Evolutionary conservation across 2,329 filamentous ascomycete species (phyloP), one percentile per base, ranked within the genome.

Genomic region (Fusarium nodosum): DNA sequence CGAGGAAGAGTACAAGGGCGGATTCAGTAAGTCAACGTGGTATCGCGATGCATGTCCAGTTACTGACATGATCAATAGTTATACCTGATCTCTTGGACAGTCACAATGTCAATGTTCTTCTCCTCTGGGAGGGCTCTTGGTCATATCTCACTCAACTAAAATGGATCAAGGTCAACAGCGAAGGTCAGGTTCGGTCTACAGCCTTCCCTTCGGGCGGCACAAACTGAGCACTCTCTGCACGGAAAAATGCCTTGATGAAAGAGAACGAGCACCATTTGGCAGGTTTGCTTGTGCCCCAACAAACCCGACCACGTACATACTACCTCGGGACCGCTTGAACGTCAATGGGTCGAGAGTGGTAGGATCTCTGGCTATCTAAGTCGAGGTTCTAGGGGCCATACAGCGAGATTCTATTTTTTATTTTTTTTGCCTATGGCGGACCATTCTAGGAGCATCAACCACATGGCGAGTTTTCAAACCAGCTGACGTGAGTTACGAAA

Each of bases 81-180:
- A 79, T 97, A 41, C 94, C 95, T 0, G 92, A 97, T 76, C 82
- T 97, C 56, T 87, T 88, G 57, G 86, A 89, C 42, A 83, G 85
- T 41, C 86, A 90, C 48, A 93, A 90, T 71, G 80, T 92, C 53
- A 80, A 85, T 60, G 85, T 87, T 69, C 80, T 98, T 41, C 86
- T 88, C 67, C 84, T 85, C 24, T 98, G 94, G 93, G 91, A 93
- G 69, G 92, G 92, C 6, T 87, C 92, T 28, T 98, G 95, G 95
- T 86, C 92, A 11, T 91, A 91, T 73, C 85, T 97, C 66, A 88
- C 90, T 34, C 90, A 87, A 11, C 78, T 97, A 71, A 88, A 90
- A 63, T 98, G 94, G 85, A 85, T 93, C 64, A 90, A 93, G 65
- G 83, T 97, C 58, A 86, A 87, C 7, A 88, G 85, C 59, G 84